Base-by-base conservation (phyloP, 2,329 filamentous ascomycete species). In the Geosmithia flava region DNA sequence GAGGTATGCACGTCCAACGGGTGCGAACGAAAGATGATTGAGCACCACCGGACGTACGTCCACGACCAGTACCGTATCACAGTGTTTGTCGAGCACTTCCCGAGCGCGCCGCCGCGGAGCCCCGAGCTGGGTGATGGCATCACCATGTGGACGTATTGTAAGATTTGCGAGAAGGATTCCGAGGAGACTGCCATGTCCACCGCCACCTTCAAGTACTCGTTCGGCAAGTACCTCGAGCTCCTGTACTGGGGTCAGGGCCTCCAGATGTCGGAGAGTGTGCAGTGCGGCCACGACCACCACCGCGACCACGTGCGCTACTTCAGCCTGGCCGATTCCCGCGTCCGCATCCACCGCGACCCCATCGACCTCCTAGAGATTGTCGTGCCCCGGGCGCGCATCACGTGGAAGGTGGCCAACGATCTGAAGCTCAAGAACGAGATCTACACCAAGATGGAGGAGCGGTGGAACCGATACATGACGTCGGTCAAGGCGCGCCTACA, bases 401-500 rank as follows among this genome's bases (percentile, higher is more conserved):
- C 91, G 0, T 98, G 94, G 91, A 97, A 96, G 63, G 93, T 98
- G 23, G 91, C 95, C 55, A 86, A 94, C 53, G 93, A 98, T 60
- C 68, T 98, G 45, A 85, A 77, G 54, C 75, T 98, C 56, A 95
- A 95, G 64, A 98, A 98, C 56, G 88, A 95, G 20, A 81, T 95
- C 30, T 98, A 87, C 60, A 74, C 72, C 20, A 85, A 83, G 59
- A 85, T 85, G 52, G 87, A 95, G 59, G 82, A 88, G 47, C 81
- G 88, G 37, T 83, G 95, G 68, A 81, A 80, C 53, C 81, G 83
- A 20, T 98, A 96, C 67, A 95, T 95, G 73, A 66, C 77, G 19
- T 95, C 91, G 1, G 87, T 98, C 47, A 87, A 84, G 59, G 77
- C 81, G 11, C 80, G 93, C 47, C 75, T 98, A 50, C 85, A 85